Base-by-base conservation (phyloP, 208 protist species). In the Plasmodiophora brassicae region DNA sequence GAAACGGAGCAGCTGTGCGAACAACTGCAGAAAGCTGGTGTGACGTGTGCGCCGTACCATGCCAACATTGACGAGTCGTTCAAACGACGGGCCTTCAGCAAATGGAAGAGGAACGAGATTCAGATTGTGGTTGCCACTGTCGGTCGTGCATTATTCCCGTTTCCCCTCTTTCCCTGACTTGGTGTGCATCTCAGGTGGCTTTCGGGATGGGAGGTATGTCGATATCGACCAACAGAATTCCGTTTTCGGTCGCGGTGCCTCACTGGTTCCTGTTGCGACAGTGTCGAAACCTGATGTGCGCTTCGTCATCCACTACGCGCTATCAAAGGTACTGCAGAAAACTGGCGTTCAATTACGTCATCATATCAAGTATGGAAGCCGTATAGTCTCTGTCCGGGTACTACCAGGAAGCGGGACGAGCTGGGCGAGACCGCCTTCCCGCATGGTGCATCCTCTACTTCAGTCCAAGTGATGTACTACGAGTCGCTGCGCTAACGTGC, bases 141-240 rank as follows among this genome's bases (percentile, higher is more conserved):
- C 32, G 20, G 5, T 5, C n/a, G 5, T 32, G 14, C 41, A n/a
- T 38, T 5, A 44, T 78, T 36, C 65, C 5, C 41, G 32, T 36
- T 44, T 8, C 20, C 41, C 14, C n/a, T 78, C 65, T 44, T 5
- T 78, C n/a, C 20, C 5, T 32, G 20, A 32, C 5, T 32, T 78
- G 10, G n/a, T 78, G 14, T 32, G 5, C n/a, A n/a, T n/a, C n/a
- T n/a, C 41, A 78, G 65, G 41, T 78, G 32, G 65, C 65, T 14
- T 78, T 78, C n/a, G 65, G 65, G 20, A 78, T 78, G 65, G 65
- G 65, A 78, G 65, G 65, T 57, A n/a, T n/a, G n/a, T n/a, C n/a
- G n/a, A n/a, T n/a, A n/a, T n/a, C n/a, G n/a, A n/a, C n/a, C n/a
- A n/a, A n/a, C n/a, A n/a, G n/a, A n/a, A n/a, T n/a, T n/a, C n/a